Evolutionary conservation across 176 grass and related monocot species (phyloP).

Genomic region (Carex parvula): DNA sequence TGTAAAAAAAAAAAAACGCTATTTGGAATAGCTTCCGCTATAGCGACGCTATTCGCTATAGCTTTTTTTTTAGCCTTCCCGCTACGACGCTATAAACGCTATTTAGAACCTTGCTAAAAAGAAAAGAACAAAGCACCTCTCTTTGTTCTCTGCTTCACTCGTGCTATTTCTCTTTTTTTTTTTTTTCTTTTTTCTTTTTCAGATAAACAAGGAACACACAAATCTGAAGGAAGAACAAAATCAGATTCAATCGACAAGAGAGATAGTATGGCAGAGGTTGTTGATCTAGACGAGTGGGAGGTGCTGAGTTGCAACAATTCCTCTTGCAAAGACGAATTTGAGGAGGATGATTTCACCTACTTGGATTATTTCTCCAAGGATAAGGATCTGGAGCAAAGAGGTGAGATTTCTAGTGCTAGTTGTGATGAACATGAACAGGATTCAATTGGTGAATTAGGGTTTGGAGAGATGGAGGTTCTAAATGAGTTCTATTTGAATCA

Average conservation of each 20-base stretch:
- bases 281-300: constrained; percentile 27
- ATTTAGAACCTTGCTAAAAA: too few relatives aligned
- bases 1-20: too few relatives aligned
- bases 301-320: constrained; percentile 7
- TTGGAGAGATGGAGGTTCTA: constrained; percentile 27
- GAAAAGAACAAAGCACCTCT: constrained; percentile 5
- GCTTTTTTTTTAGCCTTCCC: too few relatives aligned
- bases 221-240: not conserved
- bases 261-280: not conserved
- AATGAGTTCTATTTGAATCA: constrained; percentile 15
- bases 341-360: constrained; percentile 19
- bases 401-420: constrained; percentile 13
- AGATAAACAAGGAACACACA: not conserved
- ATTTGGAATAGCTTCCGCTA: too few relatives aligned
- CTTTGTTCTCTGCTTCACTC: not conserved
- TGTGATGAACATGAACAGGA: not conserved
- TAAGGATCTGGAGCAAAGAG: not conserved
- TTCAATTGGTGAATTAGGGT: constrained; percentile 17
- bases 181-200: too few relatives aligned
- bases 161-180: not conserved
- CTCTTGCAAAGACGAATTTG: constrained; percentile 8
- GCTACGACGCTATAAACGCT: too few relatives aligned
- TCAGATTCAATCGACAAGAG: not conserved
- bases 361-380: not conserved
- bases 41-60: too few relatives aligned